Conservation (phyloP, 2,329 filamentous ascomycete species). For the Colletotrichum navitas region DNA sequence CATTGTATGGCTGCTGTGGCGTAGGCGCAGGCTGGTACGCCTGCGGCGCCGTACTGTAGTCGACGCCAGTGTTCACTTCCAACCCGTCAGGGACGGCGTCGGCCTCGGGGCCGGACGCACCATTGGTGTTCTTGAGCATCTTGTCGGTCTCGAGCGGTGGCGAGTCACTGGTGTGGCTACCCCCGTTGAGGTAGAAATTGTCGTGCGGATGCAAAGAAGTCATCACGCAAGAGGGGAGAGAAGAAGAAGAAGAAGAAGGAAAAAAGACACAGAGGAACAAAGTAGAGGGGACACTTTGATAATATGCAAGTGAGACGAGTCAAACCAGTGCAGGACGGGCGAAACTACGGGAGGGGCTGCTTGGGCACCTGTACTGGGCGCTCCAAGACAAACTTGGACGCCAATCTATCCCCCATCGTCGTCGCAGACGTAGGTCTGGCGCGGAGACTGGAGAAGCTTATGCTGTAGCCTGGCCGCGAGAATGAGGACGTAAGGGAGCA, state of each 20-base stretch:
- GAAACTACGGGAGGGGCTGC: background rate
- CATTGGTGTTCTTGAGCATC: conserved; percentile 35
- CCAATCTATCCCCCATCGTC: conserved; percentile 5
- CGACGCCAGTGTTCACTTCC: conserved; percentile 22
- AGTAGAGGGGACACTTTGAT: background rate
- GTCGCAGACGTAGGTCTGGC: conserved; percentile 27
- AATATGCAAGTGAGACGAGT: background rate
- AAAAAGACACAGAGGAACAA: background rate
- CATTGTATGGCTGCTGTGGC: conserved; percentile 26
- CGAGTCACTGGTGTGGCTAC: conserved; percentile 22
- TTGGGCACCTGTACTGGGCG: conserved; percentile 9
- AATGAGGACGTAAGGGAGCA: conserved; percentile 6
- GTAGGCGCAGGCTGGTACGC: conserved; percentile 12
- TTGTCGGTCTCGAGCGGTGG: conserved; percentile 33
- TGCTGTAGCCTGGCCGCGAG: conserved; percentile 2
- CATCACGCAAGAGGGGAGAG: conserved; percentile 5
- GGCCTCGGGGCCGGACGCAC: conserved; percentile 21
- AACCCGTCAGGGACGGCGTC: conserved; percentile 32
- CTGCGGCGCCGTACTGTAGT: conserved; percentile 33
- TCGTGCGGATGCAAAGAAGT: conserved; percentile 27
- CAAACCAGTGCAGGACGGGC: conserved; percentile 3
- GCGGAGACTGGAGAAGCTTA: background rate
- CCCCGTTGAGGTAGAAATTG: conserved; percentile 19
- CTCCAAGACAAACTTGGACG: conserved; percentile 6
- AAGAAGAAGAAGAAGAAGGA: no score